These are phyloP conservation scores for Osmozyma mogii DNA, from an alignment of 805 yeast species.

Conservation along the genomic window DNA sequence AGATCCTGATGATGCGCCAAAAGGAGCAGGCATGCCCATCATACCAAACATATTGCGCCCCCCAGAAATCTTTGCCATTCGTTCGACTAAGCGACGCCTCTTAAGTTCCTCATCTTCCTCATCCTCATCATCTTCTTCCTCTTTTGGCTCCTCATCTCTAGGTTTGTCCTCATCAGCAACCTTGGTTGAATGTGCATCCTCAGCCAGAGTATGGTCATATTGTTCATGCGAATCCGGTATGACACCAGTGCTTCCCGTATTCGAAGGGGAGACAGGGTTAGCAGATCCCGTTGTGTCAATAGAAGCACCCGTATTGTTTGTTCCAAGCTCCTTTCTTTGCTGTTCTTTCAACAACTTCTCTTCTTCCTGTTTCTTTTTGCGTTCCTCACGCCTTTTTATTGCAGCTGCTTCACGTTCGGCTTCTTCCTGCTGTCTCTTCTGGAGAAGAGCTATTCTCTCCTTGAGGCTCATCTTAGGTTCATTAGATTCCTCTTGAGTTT, in stretches of 20 bases:
- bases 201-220: slow-evolving; percentile 1
- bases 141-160: slow-evolving; percentile 43
- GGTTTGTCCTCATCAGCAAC: slow-evolving; percentile 5
- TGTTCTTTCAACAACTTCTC: slow-evolving; percentile 4
- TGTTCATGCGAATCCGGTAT: too few relatives aligned
- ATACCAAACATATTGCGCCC: slow-evolving; percentile 74
- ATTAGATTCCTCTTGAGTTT: slow-evolving; percentile 36
- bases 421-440: slow-evolving; percentile 74
- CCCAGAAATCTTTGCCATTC: slow-evolving; percentile 95
- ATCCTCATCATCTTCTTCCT: slow-evolving; percentile 31
- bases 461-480: slow-evolving; percentile 75
- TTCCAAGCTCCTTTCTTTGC: background rate
- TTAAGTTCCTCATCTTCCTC: slow-evolving; percentile 72
- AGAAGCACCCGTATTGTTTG: too few relatives aligned
- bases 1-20: slow-evolving; percentile 16
- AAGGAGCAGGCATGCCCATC: slow-evolving; percentile 47
- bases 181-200: slow-evolving; percentile 3
- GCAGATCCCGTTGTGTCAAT: too few relatives aligned
- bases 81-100: slow-evolving; percentile 70
- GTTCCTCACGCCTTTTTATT: slow-evolving; percentile 40
- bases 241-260: too few relatives aligned
- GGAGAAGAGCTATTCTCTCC: slow-evolving; percentile 80
- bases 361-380: slow-evolving; percentile 36
- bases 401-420: slow-evolving; percentile 64
- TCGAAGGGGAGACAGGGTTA: too few relatives aligned